phyloP scores from a whole-genome alignment of 768 basidiomycete genomes.

The Podaxis carcinomalis region DNA sequence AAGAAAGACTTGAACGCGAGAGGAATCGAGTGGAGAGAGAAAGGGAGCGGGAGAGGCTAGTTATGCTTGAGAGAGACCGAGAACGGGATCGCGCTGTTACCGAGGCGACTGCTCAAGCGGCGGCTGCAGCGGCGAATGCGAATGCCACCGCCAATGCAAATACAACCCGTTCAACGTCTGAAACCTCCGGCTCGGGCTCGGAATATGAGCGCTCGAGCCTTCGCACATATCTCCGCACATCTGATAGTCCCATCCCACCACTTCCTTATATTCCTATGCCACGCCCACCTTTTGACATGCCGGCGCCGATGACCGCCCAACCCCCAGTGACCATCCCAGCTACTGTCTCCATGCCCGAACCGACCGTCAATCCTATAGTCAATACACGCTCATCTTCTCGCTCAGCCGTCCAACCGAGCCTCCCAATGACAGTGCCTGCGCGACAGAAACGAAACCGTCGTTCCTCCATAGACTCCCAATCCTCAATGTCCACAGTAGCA shows the following conservation, averaged over 20 bases:
- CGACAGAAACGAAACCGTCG: neutral
- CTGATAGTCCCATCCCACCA: neutral
- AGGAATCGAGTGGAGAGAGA: neutral
- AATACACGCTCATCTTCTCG: neutral
- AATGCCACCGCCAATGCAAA: neutral
- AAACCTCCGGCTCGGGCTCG: neutral
- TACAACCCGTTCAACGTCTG: neutral
- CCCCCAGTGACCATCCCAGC: neutral
- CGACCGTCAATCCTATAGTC: neutral
- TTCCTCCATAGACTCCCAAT: neutral
- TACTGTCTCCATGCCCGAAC: constrained; percentile 5
- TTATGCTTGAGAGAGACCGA: neutral
- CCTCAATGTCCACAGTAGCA: neutral
- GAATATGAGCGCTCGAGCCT: neutral
- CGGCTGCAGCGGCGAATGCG: neutral
- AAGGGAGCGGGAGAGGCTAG: neutral
- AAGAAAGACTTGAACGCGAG: neutral
- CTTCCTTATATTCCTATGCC: constrained; percentile 6
- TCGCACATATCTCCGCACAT: neutral
- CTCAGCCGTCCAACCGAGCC: neutral
- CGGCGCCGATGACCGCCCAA: neutral
- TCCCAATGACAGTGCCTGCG: neutral
- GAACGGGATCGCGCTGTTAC: neutral
- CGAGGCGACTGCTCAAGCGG: neutral
- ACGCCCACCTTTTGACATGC: constrained; percentile 1